Conservation (phyloP, 768 basidiomycete genomes). For the Agrocybe chaxingu region DNA sequence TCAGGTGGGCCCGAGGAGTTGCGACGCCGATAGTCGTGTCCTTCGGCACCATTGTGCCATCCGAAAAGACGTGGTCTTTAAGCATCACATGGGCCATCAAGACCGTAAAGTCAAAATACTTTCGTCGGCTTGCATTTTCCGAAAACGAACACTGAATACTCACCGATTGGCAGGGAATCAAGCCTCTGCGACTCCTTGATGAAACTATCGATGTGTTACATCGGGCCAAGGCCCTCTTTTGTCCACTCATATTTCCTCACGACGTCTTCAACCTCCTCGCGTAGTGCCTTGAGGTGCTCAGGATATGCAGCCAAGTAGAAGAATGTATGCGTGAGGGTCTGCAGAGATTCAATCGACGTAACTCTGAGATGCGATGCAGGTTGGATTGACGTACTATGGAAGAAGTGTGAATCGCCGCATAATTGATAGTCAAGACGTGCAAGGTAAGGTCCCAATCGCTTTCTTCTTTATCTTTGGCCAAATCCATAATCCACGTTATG, state of each 20-base stretch:
- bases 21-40: slow-evolving; percentile 8
- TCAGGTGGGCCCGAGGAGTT: slow-evolving; percentile 1
- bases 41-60: slow-evolving; percentile 14
- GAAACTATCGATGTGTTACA: slow-evolving; percentile 43
- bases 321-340: slow-evolving; percentile 27
- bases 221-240: slow-evolving; percentile 33
- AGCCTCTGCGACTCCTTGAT: slow-evolving; percentile 37
- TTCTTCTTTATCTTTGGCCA: slow-evolving; percentile 19
- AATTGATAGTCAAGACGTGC: slow-evolving; percentile 35
- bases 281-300: slow-evolving; percentile 9
- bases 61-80: slow-evolving; percentile 11
- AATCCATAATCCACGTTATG: slow-evolving; percentile 23
- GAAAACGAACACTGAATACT: slow-evolving; percentile 3
- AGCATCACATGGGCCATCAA: slow-evolving; percentile 22
- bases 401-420: slow-evolving; percentile 39
- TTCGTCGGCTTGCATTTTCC: neutral
- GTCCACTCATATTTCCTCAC: slow-evolving; percentile 34
- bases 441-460: slow-evolving; percentile 18
- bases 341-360: neutral
- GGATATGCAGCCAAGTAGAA: slow-evolving; percentile 27
- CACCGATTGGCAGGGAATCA: slow-evolving; percentile 20
- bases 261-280: slow-evolving; percentile 24
- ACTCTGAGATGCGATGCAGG: neutral
- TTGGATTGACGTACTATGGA: slow-evolving; percentile 24
- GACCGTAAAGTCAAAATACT: slow-evolving; percentile 10